Evolutionary conservation across 2,329 filamentous ascomycete genomes (phyloP).

Genomic region (Sclerotinia minor): DNA sequence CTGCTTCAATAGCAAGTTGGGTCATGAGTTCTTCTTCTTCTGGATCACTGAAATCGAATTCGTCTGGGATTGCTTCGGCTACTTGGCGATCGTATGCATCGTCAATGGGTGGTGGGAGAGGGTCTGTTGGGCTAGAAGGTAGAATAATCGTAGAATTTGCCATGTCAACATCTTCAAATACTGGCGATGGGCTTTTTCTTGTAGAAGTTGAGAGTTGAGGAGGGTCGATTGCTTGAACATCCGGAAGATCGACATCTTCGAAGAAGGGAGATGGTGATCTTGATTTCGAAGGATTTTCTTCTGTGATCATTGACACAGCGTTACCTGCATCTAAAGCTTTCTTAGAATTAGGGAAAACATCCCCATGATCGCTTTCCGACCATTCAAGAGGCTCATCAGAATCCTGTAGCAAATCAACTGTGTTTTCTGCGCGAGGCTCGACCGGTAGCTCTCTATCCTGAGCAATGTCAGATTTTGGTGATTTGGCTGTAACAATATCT

Average conservation of each 20-base stretch:
- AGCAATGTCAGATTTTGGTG: slow-evolving; percentile 35
- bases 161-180: slow-evolving; percentile 36
- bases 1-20: slow-evolving; percentile 84
- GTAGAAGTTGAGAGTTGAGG: slow-evolving; percentile 23
- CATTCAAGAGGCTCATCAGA: slow-evolving; percentile 48
- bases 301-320: slow-evolving; percentile 9
- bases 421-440: neutral
- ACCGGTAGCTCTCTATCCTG: slow-evolving; percentile 31
- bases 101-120: slow-evolving; percentile 20
- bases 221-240: slow-evolving; percentile 18
- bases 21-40: slow-evolving; percentile 88
- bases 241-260: slow-evolving; percentile 49
- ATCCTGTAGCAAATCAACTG: slow-evolving; percentile 17
- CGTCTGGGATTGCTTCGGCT: slow-evolving; percentile 44
- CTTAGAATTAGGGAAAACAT: slow-evolving; percentile 28
- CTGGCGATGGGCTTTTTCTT: slow-evolving; percentile 30
- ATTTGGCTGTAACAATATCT: slow-evolving; percentile 40
- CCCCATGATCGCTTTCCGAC: slow-evolving; percentile 53
- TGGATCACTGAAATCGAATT: slow-evolving; percentile 74
- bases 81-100: slow-evolving; percentile 33
- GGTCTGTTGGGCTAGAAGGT: slow-evolving; percentile 3
- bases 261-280: slow-evolving; percentile 51
- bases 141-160: slow-evolving; percentile 21
- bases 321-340: slow-evolving; percentile 22
- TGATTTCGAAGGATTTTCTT: slow-evolving; percentile 19